These are phyloP conservation scores for Cladosporium cucumerinum DNA, from an alignment of 2,329 filamentous ascomycete species.

Conservation along the genomic window DNA sequence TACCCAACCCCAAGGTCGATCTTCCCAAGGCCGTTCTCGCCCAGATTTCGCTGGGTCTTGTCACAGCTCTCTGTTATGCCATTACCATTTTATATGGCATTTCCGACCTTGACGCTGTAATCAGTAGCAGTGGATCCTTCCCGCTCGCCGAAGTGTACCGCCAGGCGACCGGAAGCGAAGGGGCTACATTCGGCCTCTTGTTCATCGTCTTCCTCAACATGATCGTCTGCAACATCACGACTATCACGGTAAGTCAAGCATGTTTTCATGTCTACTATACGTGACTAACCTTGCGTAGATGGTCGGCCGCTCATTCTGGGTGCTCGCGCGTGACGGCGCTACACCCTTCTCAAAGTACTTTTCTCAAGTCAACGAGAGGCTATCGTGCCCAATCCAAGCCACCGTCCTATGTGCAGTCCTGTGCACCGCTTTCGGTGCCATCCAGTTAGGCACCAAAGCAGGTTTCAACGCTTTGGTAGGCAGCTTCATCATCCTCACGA, in stretches of 20 bases:
- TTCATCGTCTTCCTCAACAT: conserved; percentile 55
- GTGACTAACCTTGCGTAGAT: conserved; percentile 38
- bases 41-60: conserved; percentile 48
- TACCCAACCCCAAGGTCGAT: conserved; percentile 39
- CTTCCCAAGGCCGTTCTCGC: conserved; percentile 50
- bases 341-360: conserved; percentile 56
- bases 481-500: conserved; percentile 37
- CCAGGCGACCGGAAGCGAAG: conserved; percentile 48
- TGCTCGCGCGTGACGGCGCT: conserved; percentile 58
- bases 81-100: conserved; percentile 53
- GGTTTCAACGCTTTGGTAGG: conserved; percentile 38
- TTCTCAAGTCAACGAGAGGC: conserved; percentile 50
- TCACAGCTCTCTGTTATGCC: conserved; percentile 47
- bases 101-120: conserved; percentile 42
- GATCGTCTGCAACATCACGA: conserved; percentile 39
- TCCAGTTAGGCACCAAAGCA: conserved; percentile 31
- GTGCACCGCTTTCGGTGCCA: conserved; percentile 43
- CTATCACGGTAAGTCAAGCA: not conserved
- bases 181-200: conserved; percentile 56
- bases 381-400: conserved; percentile 59
- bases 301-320: conserved; percentile 45
- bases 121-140: conserved; percentile 41
- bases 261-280: not conserved
- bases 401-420: conserved; percentile 54
- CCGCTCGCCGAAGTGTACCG: conserved; percentile 48